These are phyloP conservation scores for Lepiota brunneoincarnata DNA, from an alignment of 768 basidiomycete species.

Conservation along the genomic window DNA sequence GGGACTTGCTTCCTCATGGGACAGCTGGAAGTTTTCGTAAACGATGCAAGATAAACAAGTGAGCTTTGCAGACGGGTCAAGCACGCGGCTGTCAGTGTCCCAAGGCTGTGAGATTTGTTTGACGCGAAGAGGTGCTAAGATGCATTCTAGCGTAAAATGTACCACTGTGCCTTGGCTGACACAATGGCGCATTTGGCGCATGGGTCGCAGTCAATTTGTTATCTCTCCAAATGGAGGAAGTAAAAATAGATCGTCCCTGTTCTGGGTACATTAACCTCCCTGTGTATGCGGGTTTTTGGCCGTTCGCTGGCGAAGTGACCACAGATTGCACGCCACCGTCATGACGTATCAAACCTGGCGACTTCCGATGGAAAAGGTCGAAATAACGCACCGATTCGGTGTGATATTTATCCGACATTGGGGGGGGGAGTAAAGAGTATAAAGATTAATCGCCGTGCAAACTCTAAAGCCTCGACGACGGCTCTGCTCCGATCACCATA, in stretches of 20 bases:
- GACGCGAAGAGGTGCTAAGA: too few relatives aligned
- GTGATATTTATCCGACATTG: conserved; percentile 2
- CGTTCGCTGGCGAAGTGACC: conserved; percentile 27
- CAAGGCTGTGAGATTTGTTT: too few relatives aligned
- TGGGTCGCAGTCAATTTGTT: too few relatives aligned
- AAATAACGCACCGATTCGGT: conserved; percentile 7
- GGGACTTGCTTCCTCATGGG: too few relatives aligned
- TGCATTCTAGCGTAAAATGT: too few relatives aligned
- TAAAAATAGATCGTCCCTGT: conserved; percentile 19
- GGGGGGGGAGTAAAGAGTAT: not conserved
- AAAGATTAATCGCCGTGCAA: not conserved
- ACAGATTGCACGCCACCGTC: conserved; percentile 19
- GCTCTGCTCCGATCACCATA: not conserved
- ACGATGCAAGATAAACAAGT: too few relatives aligned
- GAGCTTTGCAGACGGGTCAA: too few relatives aligned
- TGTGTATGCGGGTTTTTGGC: conserved; percentile 37
- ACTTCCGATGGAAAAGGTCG: conserved; percentile 11
- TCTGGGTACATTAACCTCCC: not conserved
- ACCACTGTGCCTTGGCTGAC: too few relatives aligned
- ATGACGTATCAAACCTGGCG: conserved; percentile 15
- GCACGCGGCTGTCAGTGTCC: too few relatives aligned
- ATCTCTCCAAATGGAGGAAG: conserved; percentile 6
- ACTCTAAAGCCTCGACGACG: too few relatives aligned
- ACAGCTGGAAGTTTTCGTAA: too few relatives aligned
- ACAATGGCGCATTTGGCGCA: too few relatives aligned